Evolutionary conservation across 1,284 basidiomycete genomes (phyloP).

Genomic region (Irpex sp.): DNA sequence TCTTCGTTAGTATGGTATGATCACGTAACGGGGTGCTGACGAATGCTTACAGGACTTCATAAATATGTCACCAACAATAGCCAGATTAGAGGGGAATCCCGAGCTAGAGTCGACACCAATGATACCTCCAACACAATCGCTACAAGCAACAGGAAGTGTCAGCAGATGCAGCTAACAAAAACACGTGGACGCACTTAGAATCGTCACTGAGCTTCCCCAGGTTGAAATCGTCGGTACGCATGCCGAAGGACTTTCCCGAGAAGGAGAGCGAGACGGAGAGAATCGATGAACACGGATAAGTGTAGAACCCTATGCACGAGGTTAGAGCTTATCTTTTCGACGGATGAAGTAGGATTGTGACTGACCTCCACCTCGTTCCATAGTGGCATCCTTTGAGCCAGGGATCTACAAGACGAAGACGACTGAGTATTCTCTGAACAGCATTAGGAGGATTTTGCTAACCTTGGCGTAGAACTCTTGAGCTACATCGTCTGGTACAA

Average conservation of each 20-base stretch:
- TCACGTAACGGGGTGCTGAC: not conserved
- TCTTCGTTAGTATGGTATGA: not conserved
- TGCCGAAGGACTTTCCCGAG: constrained; percentile 43
- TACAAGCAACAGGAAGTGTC: constrained; percentile 12
- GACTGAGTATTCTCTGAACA: not conserved
- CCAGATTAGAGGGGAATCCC: constrained; percentile 45
- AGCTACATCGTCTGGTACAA: constrained; percentile 40
- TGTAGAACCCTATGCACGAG: constrained; percentile 40
- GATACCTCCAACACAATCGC: constrained; percentile 67
- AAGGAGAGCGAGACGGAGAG: constrained; percentile 48
- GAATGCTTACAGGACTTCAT: constrained; percentile 56
- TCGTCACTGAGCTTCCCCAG: constrained; percentile 40
- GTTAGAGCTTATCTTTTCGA: not conserved
- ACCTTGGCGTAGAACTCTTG: constrained; percentile 41
- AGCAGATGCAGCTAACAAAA: too few species aligned
- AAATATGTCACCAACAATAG: constrained; percentile 73
- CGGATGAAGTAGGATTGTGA: not conserved
- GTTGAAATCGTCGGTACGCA: constrained; percentile 66
- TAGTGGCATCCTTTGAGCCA: constrained; percentile 33
- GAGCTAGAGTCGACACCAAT: constrained; percentile 42
- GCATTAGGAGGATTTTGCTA: constrained; percentile 1
- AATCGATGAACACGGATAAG: constrained; percentile 42
- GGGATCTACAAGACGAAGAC: constrained; percentile 39
- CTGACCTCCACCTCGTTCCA: constrained; percentile 40
- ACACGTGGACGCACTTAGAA: constrained; percentile 23